Conservation (phyloP, 495 filamentous ascomycete genomes). For the Aspergillus biplanus region DNA sequence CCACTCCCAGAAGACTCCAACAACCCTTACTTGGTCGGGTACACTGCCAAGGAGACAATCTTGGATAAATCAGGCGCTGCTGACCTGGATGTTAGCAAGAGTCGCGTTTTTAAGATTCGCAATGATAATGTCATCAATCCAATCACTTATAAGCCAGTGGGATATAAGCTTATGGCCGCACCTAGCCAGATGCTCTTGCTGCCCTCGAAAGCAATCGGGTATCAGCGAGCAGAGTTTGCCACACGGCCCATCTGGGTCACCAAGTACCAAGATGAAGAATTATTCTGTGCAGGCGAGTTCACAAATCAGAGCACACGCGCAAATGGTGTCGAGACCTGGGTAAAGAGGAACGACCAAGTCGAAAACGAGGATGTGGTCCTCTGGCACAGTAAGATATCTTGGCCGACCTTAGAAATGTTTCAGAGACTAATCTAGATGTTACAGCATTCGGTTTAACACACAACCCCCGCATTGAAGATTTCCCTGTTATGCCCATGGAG, state of each 20-base stretch:
- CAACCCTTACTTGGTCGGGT: slow-evolving; percentile 82
- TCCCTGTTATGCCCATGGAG: slow-evolving; percentile 67
- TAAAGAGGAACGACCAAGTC: slow-evolving; percentile 52
- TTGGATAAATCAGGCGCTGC: slow-evolving; percentile 63
- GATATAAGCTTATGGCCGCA: slow-evolving; percentile 75
- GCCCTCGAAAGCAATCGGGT: slow-evolving; percentile 66
- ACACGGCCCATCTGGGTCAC: slow-evolving; percentile 84
- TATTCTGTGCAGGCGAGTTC: slow-evolving; percentile 82
- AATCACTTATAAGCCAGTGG: slow-evolving; percentile 75
- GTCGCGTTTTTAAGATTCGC: slow-evolving; percentile 81
- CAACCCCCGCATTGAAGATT: slow-evolving; percentile 62
- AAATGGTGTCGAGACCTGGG: slow-evolving; percentile 58
- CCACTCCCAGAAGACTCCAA: slow-evolving; percentile 71
- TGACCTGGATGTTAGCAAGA: slow-evolving; percentile 62
- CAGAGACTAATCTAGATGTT: slow-evolving; percentile 12
- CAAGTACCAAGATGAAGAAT: slow-evolving; percentile 73
- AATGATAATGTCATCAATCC: slow-evolving; percentile 67
- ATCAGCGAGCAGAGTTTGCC: slow-evolving; percentile 78
- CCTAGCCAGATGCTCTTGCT: slow-evolving; percentile 83
- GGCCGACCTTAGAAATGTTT: not conserved
- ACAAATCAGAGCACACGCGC: slow-evolving; percentile 82
- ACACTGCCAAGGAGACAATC: slow-evolving; percentile 64
- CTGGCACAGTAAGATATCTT: slow-evolving; percentile 48
- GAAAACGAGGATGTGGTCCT: slow-evolving; percentile 59
- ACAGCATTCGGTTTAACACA: slow-evolving; percentile 65